A percentile compares a stretch with the other conserved stretches of the same genome.
These are phyloP conservation scores for Fusarium sp. DNA, from an alignment of 2,329 filamentous ascomycete genomes.

Conservation along the genomic window DNA sequence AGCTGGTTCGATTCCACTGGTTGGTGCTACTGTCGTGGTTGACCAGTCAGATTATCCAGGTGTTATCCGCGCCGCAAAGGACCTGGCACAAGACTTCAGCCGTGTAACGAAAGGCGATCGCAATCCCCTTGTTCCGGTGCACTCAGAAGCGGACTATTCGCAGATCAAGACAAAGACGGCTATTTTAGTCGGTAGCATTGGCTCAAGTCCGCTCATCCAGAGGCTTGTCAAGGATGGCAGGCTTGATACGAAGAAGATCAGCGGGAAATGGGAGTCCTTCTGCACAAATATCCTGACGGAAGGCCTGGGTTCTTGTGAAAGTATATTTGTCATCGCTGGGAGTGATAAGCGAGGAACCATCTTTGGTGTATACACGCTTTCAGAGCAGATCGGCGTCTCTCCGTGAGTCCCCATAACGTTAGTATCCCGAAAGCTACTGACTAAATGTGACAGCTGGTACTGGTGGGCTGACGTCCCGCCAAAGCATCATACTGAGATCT, in stretches of 20 bases:
- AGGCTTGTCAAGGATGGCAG: neutral
- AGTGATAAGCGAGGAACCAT: slow-evolving; percentile 32
- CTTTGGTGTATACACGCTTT: slow-evolving; percentile 27
- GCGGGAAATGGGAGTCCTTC: slow-evolving; percentile 33
- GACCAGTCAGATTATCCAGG: slow-evolving; percentile 24
- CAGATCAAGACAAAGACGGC: neutral
- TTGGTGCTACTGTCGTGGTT: slow-evolving; percentile 22
- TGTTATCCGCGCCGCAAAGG: slow-evolving; percentile 21
- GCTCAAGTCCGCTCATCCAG: slow-evolving; percentile 7
- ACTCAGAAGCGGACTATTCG: fast-evolving
- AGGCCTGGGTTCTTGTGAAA: neutral
- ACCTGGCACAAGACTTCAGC: slow-evolving; percentile 27
- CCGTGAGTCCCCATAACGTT: slow-evolving; percentile 1
- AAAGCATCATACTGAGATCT: neutral
- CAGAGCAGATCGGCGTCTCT: slow-evolving; percentile 33
- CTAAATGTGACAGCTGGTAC: slow-evolving; percentile 18
- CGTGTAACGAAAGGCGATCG: slow-evolving; percentile 7
- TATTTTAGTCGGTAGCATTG: slow-evolving; percentile 12
- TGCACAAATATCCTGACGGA: neutral
- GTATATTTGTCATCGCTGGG: slow-evolving; percentile 9
- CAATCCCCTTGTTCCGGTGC: neutral
- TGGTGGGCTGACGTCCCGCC: slow-evolving; percentile 41
- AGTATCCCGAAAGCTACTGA: fast-evolving
- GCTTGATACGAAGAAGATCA: neutral
- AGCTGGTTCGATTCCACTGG: slow-evolving; percentile 2